Evolutionary conservation across 768 basidiomycete genomes (phyloP), one percentile per base, ranked within the genome.

Genomic region (Holtermannia corniformis): DNA sequence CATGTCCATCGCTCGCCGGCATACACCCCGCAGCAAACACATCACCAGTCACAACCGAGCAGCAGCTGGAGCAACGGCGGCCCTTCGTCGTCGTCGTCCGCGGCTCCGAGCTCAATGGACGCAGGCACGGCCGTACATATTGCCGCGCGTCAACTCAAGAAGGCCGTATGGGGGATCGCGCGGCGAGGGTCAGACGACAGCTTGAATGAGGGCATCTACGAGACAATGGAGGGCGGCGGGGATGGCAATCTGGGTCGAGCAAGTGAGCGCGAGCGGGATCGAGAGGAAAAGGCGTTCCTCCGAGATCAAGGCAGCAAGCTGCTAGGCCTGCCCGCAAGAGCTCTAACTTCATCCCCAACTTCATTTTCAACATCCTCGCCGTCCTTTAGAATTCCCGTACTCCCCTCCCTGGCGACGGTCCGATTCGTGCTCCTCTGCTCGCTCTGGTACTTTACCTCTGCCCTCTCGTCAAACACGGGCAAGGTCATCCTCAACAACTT

Each of bases 401-500:
- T 66, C 3, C 59, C 64, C 19, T 48, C 56, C 27, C 43, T 65
- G 42, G 49, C 60, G 20, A 70, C 66, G 1, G 51, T 68, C 40
- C 58, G 64, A 32, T 96, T 99, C 74, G 74, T 90, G 44, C 72
- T 86, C 50, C 78, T 93, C 27, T 99, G 95, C 69, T 74, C 76
- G 16, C 77, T 97, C 20, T 99, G 95, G 95, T 99, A 99, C 74
- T 79, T 82, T 14, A 82, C 85, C 3, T 95, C 91, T 4, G 93
- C 93, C 1, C 73, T 97, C 47, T 91, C 90, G 1, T 93, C 89
- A 41, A 97, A 96, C 68, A 96, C 93, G 1, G 95, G 92, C 52
- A 99, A 99, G 71, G 80, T 85, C 43, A 92, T 99, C 73, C 78
- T 99, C 62, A 91, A 78, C 61, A 84, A 85, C 62, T 99, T 96